Conservation (phyloP, 305 asterid genomes). For the Lippia alba region DNA sequence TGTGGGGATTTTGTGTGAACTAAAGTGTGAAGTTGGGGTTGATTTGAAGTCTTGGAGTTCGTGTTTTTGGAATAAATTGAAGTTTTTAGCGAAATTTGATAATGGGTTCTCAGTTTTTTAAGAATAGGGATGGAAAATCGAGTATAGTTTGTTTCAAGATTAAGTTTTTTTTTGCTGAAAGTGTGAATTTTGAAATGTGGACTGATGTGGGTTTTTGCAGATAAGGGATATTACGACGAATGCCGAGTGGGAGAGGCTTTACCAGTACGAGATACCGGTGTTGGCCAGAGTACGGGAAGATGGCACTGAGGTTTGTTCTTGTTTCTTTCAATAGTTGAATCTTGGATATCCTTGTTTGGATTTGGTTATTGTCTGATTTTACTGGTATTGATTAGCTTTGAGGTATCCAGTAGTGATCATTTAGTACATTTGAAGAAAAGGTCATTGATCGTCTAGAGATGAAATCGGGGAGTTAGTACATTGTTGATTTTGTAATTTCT, state of each 20-base stretch:
- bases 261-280: constrained; percentile 95
- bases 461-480: background rate
- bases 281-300: constrained; percentile 73
- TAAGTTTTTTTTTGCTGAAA: constrained; percentile 3
- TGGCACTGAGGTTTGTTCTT: constrained; percentile 71
- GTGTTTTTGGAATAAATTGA: background rate
- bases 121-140: background rate
- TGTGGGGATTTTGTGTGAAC: background rate
- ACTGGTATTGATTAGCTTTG: constrained; percentile 18
- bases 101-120: background rate
- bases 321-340: background rate
- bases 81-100: background rate
- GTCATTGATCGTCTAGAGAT: constrained; percentile 4
- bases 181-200: constrained; percentile 3
- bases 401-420: background rate
- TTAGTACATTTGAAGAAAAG: background rate
- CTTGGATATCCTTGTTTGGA: constrained; percentile 16
- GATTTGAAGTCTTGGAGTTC: background rate
- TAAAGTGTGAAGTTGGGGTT: background rate
- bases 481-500: no score
- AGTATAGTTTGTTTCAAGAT: constrained; percentile 26
- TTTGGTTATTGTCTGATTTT: constrained; percentile 4
- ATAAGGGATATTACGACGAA: constrained; percentile 86
- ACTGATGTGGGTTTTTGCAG: constrained; percentile 44
- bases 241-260: constrained; percentile 90